Conservation (phyloP, 768 basidiomycete species). For the Gelatoporia subvermispora region DNA sequence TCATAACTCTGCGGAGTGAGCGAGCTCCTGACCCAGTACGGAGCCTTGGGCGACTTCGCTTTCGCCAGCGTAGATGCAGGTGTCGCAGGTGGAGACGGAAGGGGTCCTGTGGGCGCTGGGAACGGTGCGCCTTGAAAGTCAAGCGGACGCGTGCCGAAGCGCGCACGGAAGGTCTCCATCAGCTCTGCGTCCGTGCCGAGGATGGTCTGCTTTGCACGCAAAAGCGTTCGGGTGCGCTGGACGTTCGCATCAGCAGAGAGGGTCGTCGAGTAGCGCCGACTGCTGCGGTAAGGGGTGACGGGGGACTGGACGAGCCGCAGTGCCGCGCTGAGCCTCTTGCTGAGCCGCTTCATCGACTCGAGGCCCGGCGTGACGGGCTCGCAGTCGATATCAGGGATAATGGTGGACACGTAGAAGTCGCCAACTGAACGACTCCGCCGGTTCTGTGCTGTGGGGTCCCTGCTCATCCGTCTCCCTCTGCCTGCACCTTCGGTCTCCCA, state of each 20-base stretch:
- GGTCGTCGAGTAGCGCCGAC: no score
- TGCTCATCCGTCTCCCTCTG: neutral
- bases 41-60: conserved; percentile 13
- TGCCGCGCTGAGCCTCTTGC: neutral
- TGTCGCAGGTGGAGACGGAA: conserved; percentile 10
- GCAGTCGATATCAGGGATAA: no score
- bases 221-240: conserved; percentile 10
- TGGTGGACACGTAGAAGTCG: conserved; percentile 2
- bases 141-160: conserved; percentile 11
- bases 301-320: neutral
- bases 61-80: conserved; percentile 8
- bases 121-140: conserved; percentile 2
- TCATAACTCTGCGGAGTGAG: conserved; percentile 2
- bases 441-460: neutral
- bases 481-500: neutral
- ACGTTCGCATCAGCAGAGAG: conserved; percentile 3
- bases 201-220: conserved; percentile 11
- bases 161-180: conserved; percentile 15
- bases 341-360: no score
- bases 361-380: no score
- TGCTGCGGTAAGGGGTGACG: neutral
- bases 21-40: conserved; percentile 24
- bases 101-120: conserved; percentile 7
- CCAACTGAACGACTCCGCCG: conserved; percentile 21
- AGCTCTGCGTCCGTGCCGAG: conserved; percentile 14